A percentile compares a stretch with the other conserved stretches of the same genome.
Evolutionary conservation across 2,329 filamentous ascomycete genomes (phyloP).

Genomic region (Aspergillus fumigatiaffinis): DNA sequence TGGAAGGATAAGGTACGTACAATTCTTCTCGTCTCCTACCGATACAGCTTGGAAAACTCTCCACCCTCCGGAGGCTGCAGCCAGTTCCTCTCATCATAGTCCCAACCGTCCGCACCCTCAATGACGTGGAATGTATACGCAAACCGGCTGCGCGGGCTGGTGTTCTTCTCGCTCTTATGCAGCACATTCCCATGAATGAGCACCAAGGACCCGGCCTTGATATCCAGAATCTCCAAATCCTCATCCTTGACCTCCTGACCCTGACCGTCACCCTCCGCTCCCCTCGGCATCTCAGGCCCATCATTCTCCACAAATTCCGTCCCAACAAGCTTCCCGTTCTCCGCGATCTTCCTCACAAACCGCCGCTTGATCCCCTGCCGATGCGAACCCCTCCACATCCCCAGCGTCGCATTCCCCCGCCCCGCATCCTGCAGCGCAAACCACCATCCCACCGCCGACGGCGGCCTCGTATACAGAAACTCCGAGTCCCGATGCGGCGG

Average conservation of each 20-base stretch:
- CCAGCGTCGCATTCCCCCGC: constrained; percentile 79
- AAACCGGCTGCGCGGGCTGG: constrained; percentile 77
- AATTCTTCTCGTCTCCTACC: not conserved
- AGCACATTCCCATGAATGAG: constrained; percentile 93
- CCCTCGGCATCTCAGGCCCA: constrained; percentile 60
- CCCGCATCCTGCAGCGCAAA: constrained; percentile 94
- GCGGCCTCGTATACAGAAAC: constrained; percentile 86
- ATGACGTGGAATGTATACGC: constrained; percentile 99
- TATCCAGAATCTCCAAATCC: constrained; percentile 74
- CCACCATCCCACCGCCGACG: constrained; percentile 92
- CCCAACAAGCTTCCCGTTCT: constrained; percentile 37
- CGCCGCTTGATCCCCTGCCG: constrained; percentile 55
- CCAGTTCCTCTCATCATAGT: constrained; percentile 89
- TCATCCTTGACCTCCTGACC: constrained; percentile 20
- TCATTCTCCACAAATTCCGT: constrained; percentile 70
- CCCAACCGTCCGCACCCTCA: constrained; percentile 63
- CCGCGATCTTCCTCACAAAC: constrained; percentile 59
- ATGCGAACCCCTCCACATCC: constrained; percentile 80
- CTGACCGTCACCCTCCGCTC: constrained; percentile 44
- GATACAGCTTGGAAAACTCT: constrained; percentile 66
- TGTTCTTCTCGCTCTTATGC: constrained; percentile 94
- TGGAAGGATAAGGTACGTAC: not conserved
- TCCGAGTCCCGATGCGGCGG: constrained; percentile 89
- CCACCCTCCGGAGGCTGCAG: constrained; percentile 76
- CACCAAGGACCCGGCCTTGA: constrained; percentile 85